Evolutionary conservation across 495 filamentous ascomycete genomes (phyloP).

Genomic region (Neurospora intermedia): DNA sequence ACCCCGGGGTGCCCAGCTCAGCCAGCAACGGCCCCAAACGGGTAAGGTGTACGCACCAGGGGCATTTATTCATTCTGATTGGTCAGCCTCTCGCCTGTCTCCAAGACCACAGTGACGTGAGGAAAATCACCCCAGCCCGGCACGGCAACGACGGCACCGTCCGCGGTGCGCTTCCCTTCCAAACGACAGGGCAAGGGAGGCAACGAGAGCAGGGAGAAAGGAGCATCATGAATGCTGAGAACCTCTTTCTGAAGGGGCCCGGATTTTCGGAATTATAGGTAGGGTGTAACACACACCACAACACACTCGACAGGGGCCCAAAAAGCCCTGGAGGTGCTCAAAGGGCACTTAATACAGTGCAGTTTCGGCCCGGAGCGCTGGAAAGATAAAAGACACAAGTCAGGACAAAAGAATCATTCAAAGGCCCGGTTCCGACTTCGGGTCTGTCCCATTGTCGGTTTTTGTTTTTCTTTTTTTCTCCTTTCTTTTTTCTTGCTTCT

Average conservation of each 20-base stretch:
- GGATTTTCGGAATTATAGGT: neutral
- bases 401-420: neutral
- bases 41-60: neutral
- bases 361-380: neutral
- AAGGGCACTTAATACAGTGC: neutral
- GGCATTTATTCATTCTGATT: neutral
- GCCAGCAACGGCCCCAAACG: neutral
- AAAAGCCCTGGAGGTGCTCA: neutral
- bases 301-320: neutral
- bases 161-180: neutral
- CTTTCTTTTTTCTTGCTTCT: too few species aligned
- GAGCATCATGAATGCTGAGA: neutral
- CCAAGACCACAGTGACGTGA: neutral
- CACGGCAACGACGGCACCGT: neutral
- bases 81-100: neutral
- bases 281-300: neutral
- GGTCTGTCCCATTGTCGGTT: neutral
- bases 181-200: neutral
- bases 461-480: too few species aligned
- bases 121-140: neutral
- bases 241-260: neutral
- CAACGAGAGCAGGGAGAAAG: neutral
- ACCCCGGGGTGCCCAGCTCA: neutral
- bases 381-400: neutral
- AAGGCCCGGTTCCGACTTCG: neutral